These are phyloP conservation scores for Narthecium ossifragum DNA, from an alignment of 106 monocot genomes.

Conservation along the genomic window DNA sequence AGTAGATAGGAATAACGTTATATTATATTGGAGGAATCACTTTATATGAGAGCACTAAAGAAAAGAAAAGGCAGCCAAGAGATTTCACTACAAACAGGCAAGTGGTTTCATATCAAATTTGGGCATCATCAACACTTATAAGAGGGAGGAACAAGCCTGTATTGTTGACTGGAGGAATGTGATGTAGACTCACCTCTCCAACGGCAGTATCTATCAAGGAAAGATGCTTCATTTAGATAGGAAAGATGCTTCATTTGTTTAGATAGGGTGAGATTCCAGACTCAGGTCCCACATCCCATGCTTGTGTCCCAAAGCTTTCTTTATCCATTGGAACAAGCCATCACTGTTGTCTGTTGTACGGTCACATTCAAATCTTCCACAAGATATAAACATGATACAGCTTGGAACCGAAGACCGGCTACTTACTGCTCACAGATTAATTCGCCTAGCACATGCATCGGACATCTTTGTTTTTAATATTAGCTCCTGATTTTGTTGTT, in stretches of 20 bases:
- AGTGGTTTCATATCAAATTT: background rate
- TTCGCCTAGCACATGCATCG: no score
- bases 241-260: constrained; percentile 5
- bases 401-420: background rate
- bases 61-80: background rate
- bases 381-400: background rate
- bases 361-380: background rate
- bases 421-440: no score
- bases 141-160: background rate
- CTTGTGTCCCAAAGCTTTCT: background rate
- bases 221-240: background rate
- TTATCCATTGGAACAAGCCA: background rate
- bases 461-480: no score
- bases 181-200: background rate
- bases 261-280: background rate
- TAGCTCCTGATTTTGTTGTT: no score
- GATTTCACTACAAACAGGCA: no score
- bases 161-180: background rate
- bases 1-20: no score
- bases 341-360: background rate
- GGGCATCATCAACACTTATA: background rate
- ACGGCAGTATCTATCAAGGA: background rate
- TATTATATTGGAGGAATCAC: background rate
- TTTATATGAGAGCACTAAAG: background rate
- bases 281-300: background rate